Conservation (phyloP, 805 yeast species). For the Barnettozyma sp. region DNA sequence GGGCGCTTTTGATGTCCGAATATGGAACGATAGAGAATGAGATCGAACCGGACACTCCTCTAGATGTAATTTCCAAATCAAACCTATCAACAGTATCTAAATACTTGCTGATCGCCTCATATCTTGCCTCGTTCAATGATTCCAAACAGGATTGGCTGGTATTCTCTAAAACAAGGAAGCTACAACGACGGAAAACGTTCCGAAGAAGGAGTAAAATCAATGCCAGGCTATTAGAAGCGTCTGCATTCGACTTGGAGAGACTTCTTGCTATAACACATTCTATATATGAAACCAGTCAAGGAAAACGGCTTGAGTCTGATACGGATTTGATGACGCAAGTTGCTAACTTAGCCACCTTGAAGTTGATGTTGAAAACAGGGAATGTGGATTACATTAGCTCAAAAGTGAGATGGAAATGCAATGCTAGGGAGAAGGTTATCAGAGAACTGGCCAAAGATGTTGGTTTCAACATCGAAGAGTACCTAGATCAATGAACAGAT, state of each 20-base stretch:
- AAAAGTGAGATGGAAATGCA: constrained; percentile 71
- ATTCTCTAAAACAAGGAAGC: constrained; percentile 58
- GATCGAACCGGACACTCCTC: constrained; percentile 9
- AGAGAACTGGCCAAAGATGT: constrained; percentile 56
- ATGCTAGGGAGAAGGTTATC: constrained; percentile 61
- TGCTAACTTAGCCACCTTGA: constrained; percentile 30
- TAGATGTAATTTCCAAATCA: constrained; percentile 17
- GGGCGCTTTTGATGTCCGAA: constrained; percentile 28
- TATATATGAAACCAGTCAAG: constrained; percentile 42
- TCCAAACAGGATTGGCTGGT: constrained; percentile 60
- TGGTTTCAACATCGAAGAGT: constrained; percentile 58
- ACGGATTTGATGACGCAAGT: constrained; percentile 31
- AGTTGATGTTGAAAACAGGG: constrained; percentile 27
- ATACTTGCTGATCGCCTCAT: constrained; percentile 73
- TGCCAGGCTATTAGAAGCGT: constrained; percentile 60
- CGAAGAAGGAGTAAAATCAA: constrained; percentile 41
- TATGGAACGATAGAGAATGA: constrained; percentile 22
- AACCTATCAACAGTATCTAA: constrained; percentile 58
- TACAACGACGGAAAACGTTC: constrained; percentile 30
- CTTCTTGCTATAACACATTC: constrained; percentile 73
- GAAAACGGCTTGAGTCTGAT: constrained; percentile 25
- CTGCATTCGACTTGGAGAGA: constrained; percentile 71
- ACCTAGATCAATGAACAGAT: constrained; percentile 27
- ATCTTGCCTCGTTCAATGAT: constrained; percentile 72
- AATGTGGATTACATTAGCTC: constrained; percentile 54